Base-by-base conservation (phyloP, 257 asterid species). In the Jacaranda mimosifolia region DNA sequence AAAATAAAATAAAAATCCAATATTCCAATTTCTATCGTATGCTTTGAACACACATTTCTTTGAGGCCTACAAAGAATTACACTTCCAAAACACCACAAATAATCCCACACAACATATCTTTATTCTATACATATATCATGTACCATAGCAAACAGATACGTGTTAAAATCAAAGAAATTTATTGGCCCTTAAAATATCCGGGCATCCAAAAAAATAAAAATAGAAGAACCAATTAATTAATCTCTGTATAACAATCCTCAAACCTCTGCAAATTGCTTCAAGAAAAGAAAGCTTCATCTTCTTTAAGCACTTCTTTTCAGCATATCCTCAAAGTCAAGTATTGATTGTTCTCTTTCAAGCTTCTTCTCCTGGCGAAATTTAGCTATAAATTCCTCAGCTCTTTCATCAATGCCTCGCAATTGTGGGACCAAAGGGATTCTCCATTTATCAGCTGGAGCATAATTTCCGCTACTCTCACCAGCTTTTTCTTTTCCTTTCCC, bases 301-400 rank as follows among this genome's bases (percentile, higher is more conserved):
- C 4, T 3, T 79, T 43, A 90, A 68, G 84, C 71, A 78, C 94
- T 83, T 73, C 91, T 77, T 55, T 87, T 89, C 68, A 92, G 85
- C 96, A 88, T 90, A 81, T 90, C 96, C 72, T 92, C 85, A 68
- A 74, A 91, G 17, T 91, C 97, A 78, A 69, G 68, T 35, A 87
- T 81, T 0, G 96, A 92, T 72, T 90, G 83, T 83, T 88, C 92
- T 36, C 91, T 88, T 79, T 92, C 85, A 78, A 92, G 86, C 87
- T 83, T 83, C 96, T 80, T 88, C 1, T 85, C 90, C 72, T 82
- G 80, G 1, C 89, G 88, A 73, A 90, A 78, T 62, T 89, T 89
- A 3, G 88, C 86, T 12, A 90, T 92, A 69, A 92, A 85, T 18
- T 85, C 91, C 52, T 85, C 89, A 1, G 86, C 90, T 81, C 90